A percentile compares a stretch with the other conserved stretches of the same genome.
phyloP scores from a whole-genome alignment of 2,329 filamentous ascomycete species.

The Alternaria conjuncta region DNA sequence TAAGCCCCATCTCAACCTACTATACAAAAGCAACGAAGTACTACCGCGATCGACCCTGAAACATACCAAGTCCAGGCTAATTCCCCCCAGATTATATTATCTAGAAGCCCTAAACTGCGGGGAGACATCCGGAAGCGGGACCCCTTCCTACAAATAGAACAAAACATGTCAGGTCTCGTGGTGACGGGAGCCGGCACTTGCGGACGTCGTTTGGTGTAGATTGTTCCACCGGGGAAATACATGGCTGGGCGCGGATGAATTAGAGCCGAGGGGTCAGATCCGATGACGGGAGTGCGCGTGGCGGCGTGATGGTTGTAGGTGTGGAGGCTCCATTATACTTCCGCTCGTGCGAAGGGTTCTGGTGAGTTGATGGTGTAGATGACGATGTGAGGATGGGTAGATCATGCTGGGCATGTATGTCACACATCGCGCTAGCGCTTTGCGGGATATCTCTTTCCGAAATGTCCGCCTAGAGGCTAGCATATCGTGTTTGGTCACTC shows the following conservation, averaged over 20 bases:
- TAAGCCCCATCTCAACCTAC: not conserved
- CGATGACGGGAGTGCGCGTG: not conserved
- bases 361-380: not conserved
- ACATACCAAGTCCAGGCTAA: conserved; percentile 3
- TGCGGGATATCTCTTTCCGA: not conserved
- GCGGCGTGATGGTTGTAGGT: not conserved
- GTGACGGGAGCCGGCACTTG: not conserved
- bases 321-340: not conserved
- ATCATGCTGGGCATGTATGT: not conserved
- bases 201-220: not conserved
- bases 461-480: not conserved
- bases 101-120: not conserved
- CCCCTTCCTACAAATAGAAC: not conserved
- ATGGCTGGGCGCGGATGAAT: not conserved
- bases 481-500: not conserved
- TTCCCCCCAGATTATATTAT: conserved; percentile 2
- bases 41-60: not conserved
- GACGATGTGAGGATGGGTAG: not conserved
- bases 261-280: not conserved
- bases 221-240: not conserved
- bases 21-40: not conserved
- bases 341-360: not conserved
- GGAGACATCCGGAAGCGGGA: not conserved
- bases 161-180: not conserved
- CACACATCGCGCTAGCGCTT: not conserved